These are phyloP conservation scores for Parafenestella ontariensis DNA, from an alignment of 2,329 filamentous ascomycete genomes.

Conservation along the genomic window DNA sequence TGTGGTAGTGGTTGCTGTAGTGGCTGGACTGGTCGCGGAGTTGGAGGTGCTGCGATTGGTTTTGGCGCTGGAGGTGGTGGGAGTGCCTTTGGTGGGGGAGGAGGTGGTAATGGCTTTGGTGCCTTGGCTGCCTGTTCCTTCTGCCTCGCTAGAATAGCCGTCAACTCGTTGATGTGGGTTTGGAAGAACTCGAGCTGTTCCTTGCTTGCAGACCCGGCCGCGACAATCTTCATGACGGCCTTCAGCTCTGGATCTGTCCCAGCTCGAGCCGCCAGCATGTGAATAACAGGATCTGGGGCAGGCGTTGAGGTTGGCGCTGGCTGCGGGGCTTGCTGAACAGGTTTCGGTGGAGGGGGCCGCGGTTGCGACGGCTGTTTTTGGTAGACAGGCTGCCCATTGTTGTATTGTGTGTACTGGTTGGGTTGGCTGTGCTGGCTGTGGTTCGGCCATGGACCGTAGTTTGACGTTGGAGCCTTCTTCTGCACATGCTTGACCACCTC, in stretches of 20 bases:
- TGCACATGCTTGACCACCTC: conserved; percentile 32
- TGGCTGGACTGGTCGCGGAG: conserved; percentile 16
- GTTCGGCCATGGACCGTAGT: conserved; percentile 45
- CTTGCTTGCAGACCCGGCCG: conserved; percentile 73
- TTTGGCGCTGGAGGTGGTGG: conserved; percentile 16
- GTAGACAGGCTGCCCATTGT: conserved; percentile 20
- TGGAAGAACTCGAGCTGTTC: conserved; percentile 79
- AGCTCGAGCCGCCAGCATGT: conserved; percentile 77
- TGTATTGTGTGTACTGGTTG: conserved; percentile 35
- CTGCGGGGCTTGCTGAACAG: conserved; percentile 31
- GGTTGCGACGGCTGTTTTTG: conserved; percentile 29
- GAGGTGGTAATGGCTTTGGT: conserved; percentile 21
- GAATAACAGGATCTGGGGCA: conserved; percentile 77
- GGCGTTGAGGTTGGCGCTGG: conserved; percentile 37
- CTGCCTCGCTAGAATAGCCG: conserved; percentile 55
- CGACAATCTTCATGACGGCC: conserved; percentile 83
- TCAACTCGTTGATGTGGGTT: conserved; percentile 80
- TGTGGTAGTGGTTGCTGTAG: not conserved
- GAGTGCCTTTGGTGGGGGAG: conserved; percentile 19
- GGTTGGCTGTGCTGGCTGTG: conserved; percentile 37
- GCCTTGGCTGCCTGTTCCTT: conserved; percentile 44
- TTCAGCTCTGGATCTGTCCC: conserved; percentile 75
- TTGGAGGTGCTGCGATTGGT: conserved; percentile 7
- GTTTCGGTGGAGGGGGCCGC: conserved; percentile 42
- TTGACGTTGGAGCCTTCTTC: conserved; percentile 38